phyloP scores from a whole-genome alignment of 805 yeast species.

The Tetrapisispora nanseiensis region DNA sequence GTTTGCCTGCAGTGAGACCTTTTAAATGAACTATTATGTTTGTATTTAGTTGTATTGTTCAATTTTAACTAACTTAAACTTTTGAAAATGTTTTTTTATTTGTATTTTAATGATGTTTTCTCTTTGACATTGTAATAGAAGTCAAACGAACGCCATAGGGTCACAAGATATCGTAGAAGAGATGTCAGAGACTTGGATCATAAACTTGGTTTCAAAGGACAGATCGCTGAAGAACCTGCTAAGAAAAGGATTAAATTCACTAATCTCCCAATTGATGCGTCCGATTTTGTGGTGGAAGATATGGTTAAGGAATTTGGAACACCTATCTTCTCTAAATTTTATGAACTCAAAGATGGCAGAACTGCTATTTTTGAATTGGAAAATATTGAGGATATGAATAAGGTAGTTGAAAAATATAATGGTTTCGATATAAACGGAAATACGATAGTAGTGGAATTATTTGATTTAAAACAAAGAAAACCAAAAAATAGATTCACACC shows the following conservation, averaged over 20 bases:
- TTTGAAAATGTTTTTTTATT: no score
- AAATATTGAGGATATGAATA: constrained; percentile 12
- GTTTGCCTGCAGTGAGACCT: no score
- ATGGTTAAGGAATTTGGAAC: constrained; percentile 23
- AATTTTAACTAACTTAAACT: no score
- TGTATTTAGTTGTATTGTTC: no score
- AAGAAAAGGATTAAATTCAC: constrained; percentile 19
- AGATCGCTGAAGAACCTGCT: constrained; percentile 4
- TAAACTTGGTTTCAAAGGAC: constrained; percentile 15
- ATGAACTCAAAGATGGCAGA: constrained; percentile 23
- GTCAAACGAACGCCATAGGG: neutral
- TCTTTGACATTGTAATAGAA: constrained; percentile 3
- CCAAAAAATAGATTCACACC: neutral
- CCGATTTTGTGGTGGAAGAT: constrained; percentile 26
- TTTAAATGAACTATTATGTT: no score
- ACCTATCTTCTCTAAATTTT: constrained; percentile 15
- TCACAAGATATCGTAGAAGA: constrained; percentile 25
- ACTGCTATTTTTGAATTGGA: constrained; percentile 24
- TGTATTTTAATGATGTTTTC: no score
- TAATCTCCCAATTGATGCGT: constrained; percentile 22
- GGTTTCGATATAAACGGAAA: constrained; percentile 17
- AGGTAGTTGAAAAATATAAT: constrained; percentile 18
- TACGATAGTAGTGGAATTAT: constrained; percentile 17
- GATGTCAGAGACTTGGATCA: constrained; percentile 26
- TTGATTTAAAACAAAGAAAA: constrained; percentile 6